Conservation (phyloP, 228 moss, liverwort and hornwort species). For the Sphagnum fallax region DNA sequence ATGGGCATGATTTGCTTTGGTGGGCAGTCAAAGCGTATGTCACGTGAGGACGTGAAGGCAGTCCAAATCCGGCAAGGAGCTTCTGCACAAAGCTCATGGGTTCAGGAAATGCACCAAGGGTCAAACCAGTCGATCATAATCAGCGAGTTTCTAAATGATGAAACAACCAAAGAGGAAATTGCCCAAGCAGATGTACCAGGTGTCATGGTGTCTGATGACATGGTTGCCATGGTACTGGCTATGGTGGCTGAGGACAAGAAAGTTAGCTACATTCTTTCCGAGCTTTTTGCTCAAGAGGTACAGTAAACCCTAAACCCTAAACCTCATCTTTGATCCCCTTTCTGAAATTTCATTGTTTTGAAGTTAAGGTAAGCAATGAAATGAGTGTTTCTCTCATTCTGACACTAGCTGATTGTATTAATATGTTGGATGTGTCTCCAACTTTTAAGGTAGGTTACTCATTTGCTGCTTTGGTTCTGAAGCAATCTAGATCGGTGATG, state of each 20-base stretch:
- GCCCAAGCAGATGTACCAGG: slow-evolving; percentile 8
- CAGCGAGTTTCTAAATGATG: slow-evolving; percentile 53
- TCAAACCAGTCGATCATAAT: slow-evolving; percentile 63
- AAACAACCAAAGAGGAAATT: slow-evolving; percentile 50
- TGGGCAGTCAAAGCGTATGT: slow-evolving; percentile 46
- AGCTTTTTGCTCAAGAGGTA: slow-evolving; percentile 79
- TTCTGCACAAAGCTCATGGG: slow-evolving; percentile 35
- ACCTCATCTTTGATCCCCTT: background rate
- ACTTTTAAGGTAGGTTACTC: too few species aligned
- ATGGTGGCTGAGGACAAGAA: slow-evolving; percentile 85
- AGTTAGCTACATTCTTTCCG: slow-evolving; percentile 66
- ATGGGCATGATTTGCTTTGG: background rate
- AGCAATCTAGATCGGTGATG: background rate
- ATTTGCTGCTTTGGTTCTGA: background rate
- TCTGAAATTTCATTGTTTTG: background rate
- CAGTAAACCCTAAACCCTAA: background rate
- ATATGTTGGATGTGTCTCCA: background rate
- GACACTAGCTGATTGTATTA: background rate
- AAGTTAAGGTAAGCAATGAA: background rate
- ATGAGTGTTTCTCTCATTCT: background rate
- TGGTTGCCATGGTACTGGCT: slow-evolving; percentile 77
- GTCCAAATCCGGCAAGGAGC: slow-evolving; percentile 52
- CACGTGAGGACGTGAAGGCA: slow-evolving; percentile 38
- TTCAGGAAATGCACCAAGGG: slow-evolving; percentile 52
- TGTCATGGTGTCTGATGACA: slow-evolving; percentile 63